phyloP scores from a whole-genome alignment of 148 eudicot genomes.

The Nyssa sinensis region DNA sequence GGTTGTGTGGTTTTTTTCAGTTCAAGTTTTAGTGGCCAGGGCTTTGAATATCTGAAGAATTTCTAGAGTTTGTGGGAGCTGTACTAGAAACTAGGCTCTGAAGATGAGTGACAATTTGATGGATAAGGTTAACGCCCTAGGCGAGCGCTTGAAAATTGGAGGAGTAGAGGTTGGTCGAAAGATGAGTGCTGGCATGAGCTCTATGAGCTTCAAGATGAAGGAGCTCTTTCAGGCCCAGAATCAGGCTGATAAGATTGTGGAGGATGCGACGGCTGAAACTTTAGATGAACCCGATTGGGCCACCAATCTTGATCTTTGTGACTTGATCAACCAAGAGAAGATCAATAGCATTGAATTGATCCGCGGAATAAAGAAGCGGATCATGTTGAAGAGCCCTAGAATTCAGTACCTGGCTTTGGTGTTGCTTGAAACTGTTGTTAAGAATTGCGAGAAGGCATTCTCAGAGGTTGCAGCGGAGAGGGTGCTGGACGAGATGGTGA shows the following conservation, averaged over 20 bases:
- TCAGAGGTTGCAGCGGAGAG: conserved; percentile 84
- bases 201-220: conserved; percentile 80
- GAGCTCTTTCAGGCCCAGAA: conserved; percentile 74
- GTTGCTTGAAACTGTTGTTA: conserved; percentile 73
- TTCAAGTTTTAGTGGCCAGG: not conserved
- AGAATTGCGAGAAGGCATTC: conserved; percentile 85
- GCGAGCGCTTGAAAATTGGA: conserved; percentile 70
- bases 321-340: conserved; percentile 67
- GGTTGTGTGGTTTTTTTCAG: not conserved
- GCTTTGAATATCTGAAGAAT: not conserved
- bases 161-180: conserved; percentile 71
- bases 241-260: conserved; percentile 66
- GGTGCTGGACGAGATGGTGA: conserved; percentile 87
- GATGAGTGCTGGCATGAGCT: conserved; percentile 65
- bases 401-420: conserved; percentile 68
- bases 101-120: conserved; percentile 76
- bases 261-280: conserved; percentile 80
- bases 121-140: conserved; percentile 78
- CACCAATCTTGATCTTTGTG: conserved; percentile 73
- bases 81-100: not conserved
- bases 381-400: conserved; percentile 65
- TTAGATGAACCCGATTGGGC: conserved; percentile 84
- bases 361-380: conserved; percentile 64
- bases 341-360: conserved; percentile 63
- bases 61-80: not conserved